Evolutionary conservation across 2,329 filamentous ascomycete genomes (phyloP).

Genomic region (Fusarium anthophilum): DNA sequence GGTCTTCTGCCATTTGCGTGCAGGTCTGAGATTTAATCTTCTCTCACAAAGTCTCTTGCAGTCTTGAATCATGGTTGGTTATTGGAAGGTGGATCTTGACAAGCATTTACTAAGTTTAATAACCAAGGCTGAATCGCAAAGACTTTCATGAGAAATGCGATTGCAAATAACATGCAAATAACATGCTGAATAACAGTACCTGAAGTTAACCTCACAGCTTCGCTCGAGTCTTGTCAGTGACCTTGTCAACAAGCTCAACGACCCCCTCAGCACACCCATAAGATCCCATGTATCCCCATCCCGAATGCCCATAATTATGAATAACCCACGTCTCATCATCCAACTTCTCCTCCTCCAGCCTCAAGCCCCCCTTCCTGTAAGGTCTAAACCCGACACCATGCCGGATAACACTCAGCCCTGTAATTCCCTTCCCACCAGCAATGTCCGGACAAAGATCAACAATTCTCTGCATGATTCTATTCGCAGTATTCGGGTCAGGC

Average conservation of each 20-base stretch:
- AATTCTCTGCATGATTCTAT: conserved; percentile 82
- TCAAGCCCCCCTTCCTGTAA: conserved; percentile 74
- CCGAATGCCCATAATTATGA: conserved; percentile 83
- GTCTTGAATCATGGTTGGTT: too few relatives aligned
- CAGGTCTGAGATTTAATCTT: not conserved
- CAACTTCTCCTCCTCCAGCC: conserved; percentile 69
- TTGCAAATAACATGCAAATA: accelerated
- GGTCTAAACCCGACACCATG: conserved; percentile 87
- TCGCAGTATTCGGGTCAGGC: conserved; percentile 79
- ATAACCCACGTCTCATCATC: conserved; percentile 71
- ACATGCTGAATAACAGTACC: accelerated
- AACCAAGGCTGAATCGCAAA: too few relatives aligned
- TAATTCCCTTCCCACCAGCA: conserved; percentile 71
- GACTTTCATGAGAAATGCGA: accelerated
- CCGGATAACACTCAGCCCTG: conserved; percentile 77
- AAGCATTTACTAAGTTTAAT: too few relatives aligned
- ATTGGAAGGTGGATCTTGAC: too few relatives aligned
- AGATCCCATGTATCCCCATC: conserved; percentile 77
- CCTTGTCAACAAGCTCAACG: conserved; percentile 72
- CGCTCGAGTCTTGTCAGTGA: conserved; percentile 49
- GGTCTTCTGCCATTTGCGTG: too few relatives aligned
- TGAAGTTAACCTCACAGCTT: conserved; percentile 36
- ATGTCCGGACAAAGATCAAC: conserved; percentile 72
- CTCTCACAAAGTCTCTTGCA: accelerated
- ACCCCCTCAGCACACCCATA: conserved; percentile 78